Percentiles rank a stretch among this genome's conserved stretches.
Conservation (phyloP, 2,329 filamentous ascomycete genomes). For the Phialophora tarda region DNA sequence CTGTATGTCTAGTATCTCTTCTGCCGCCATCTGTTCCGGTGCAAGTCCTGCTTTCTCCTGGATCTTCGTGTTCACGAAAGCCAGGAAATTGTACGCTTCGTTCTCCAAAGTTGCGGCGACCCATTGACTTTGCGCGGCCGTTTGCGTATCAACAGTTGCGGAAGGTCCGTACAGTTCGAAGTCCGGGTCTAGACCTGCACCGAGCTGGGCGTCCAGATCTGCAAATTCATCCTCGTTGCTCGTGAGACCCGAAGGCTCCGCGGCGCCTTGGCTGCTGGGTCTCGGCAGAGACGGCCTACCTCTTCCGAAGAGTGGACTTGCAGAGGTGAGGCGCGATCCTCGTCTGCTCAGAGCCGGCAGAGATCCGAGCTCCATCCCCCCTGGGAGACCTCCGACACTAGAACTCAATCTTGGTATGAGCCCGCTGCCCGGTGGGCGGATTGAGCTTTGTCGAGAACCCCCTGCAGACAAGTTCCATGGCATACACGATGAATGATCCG, state of each 20-base stretch:
- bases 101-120: slow-evolving; percentile 58
- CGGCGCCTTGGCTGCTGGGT: slow-evolving; percentile 35
- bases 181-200: slow-evolving; percentile 37
- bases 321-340: slow-evolving; percentile 61
- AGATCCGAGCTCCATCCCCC: slow-evolving; percentile 36
- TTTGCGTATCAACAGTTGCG: slow-evolving; percentile 57
- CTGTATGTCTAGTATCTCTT: slow-evolving; percentile 20
- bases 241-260: slow-evolving; percentile 23
- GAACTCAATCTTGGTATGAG: slow-evolving; percentile 44
- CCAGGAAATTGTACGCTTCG: slow-evolving; percentile 67
- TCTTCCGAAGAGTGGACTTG: slow-evolving; percentile 62
- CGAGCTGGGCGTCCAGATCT: slow-evolving; percentile 45
- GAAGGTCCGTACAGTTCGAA: slow-evolving; percentile 56
- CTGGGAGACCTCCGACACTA: slow-evolving; percentile 43
- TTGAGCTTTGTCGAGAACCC: slow-evolving; percentile 58
- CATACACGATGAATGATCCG: slow-evolving; percentile 70
- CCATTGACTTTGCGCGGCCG: slow-evolving; percentile 55
- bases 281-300: slow-evolving; percentile 37
- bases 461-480: slow-evolving; percentile 66
- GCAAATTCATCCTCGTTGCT: slow-evolving; percentile 39
- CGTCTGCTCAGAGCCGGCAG: slow-evolving; percentile 47
- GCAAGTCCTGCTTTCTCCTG: slow-evolving; percentile 39
- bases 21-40: slow-evolving; percentile 22
- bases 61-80: slow-evolving; percentile 61
- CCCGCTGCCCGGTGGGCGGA: slow-evolving; percentile 46